Conservation (phyloP, 805 yeast species). For the Saccharomycopsis sp. region DNA sequence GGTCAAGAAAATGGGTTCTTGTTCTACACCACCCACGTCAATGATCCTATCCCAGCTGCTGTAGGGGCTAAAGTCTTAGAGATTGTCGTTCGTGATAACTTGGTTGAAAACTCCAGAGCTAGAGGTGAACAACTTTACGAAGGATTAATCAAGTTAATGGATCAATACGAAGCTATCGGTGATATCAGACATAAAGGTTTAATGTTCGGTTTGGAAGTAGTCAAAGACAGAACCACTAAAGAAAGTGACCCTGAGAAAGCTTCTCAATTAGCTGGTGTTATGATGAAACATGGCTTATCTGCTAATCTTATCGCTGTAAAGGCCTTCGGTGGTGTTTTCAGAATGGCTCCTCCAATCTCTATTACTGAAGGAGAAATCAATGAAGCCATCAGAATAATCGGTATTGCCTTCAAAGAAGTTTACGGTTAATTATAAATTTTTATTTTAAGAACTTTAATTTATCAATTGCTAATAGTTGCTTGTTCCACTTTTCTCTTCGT, state of each 20-base stretch:
- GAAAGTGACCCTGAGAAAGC: constrained; percentile 20
- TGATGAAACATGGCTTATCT: constrained; percentile 25
- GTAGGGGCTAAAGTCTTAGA: constrained; percentile 29
- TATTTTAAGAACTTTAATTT: no score
- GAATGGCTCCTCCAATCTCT: constrained; percentile 28
- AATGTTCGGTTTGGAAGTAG: constrained; percentile 24
- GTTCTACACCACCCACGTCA: constrained; percentile 29
- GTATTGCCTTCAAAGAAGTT: constrained; percentile 20
- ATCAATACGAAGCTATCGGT: constrained; percentile 20
- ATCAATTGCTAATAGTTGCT: no score
- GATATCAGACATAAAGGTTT: constrained; percentile 25
- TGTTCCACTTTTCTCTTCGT: no score
- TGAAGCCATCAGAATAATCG: constrained; percentile 22
- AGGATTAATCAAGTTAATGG: constrained; percentile 21
- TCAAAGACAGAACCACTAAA: constrained; percentile 21
- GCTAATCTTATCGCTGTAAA: constrained; percentile 27
- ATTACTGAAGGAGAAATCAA: constrained; percentile 24
- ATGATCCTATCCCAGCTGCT: constrained; percentile 28
- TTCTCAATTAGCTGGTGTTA: constrained; percentile 18
- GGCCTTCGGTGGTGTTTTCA: constrained; percentile 24
- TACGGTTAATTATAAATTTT: constrained; percentile 1
- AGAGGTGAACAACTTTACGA: constrained; percentile 27
- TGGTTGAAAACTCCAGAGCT: constrained; percentile 25
- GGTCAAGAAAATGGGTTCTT: constrained; percentile 24
- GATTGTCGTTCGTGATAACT: constrained; percentile 26